phyloP scores from a whole-genome alignment of 2,329 filamentous ascomycete species.

The Trichophyton benhamiae region DNA sequence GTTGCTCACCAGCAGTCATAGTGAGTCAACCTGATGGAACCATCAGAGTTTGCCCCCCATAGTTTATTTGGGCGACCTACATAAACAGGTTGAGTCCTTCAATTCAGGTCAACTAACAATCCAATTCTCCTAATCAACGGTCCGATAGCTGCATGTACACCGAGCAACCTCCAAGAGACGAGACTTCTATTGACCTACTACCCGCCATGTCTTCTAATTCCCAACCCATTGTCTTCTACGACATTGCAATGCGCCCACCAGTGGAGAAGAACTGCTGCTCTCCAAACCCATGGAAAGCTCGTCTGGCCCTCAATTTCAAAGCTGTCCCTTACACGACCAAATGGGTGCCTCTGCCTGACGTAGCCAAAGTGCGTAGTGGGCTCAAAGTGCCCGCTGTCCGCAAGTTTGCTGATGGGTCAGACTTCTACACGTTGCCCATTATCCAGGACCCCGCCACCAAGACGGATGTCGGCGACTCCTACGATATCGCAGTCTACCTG shows the following conservation, averaged over 20 bases:
- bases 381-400: constrained; percentile 41
- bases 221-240: constrained; percentile 33
- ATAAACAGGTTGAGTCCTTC: neutral
- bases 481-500: constrained; percentile 52
- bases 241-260: constrained; percentile 33
- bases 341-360: constrained; percentile 44
- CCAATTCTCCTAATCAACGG: neutral
- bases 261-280: constrained; percentile 20
- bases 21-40: neutral
- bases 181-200: neutral
- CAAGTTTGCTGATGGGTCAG: constrained; percentile 44
- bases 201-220: neutral
- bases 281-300: constrained; percentile 43
- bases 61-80: too few relatives aligned
- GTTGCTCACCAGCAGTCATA: neutral
- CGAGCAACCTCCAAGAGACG: neutral
- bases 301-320: constrained; percentile 41
- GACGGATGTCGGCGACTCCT: constrained; percentile 46
- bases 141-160: neutral
- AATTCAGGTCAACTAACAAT: neutral
- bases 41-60: too few relatives aligned
- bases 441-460: constrained; percentile 36
- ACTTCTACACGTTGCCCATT: constrained; percentile 51
- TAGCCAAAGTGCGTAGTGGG: constrained; percentile 36
- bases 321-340: constrained; percentile 34